These are phyloP conservation scores for Trypanosoma mega DNA, from an alignment of 208 protist genomes.

Conservation along the genomic window DNA sequence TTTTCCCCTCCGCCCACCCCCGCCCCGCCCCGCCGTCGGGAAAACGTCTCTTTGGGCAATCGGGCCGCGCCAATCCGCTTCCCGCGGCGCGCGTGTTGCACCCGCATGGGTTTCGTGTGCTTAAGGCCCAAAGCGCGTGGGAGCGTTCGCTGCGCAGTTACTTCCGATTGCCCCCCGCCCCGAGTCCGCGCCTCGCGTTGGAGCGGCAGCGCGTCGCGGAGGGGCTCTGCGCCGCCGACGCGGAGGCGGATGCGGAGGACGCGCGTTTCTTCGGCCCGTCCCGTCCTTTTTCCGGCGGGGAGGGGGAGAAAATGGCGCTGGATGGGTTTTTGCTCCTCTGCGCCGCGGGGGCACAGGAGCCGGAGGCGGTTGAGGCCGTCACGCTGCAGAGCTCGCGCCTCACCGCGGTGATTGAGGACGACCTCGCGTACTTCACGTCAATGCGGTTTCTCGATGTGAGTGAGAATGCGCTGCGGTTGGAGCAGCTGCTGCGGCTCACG, in stretches of 20 bases:
- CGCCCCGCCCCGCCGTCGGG: not conserved
- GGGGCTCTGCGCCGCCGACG: conserved; percentile 41
- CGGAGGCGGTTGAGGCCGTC: conserved; percentile 65
- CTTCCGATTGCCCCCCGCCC: conserved; percentile 83
- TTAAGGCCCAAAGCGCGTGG: conserved; percentile 66
- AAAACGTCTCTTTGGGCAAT: conserved; percentile 13
- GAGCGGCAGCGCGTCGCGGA: conserved; percentile 32
- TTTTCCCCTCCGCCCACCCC: not conserved
- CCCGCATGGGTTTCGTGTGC: conserved; percentile 84
- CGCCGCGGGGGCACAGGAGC: conserved; percentile 57
- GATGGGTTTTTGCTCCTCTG: conserved; percentile 84
- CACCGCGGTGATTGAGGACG: conserved; percentile 58
- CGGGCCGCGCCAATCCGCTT: conserved; percentile 3
- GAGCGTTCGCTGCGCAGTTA: conserved; percentile 84
- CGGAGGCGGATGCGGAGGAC: conserved; percentile 35
- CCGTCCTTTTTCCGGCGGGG: too few relatives aligned
- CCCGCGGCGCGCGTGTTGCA: conserved; percentile 51
- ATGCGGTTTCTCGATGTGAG: conserved; percentile 79
- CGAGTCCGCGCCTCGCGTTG: conserved; percentile 32
- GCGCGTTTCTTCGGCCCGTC: conserved; percentile 29
- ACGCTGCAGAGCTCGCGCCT: conserved; percentile 70
- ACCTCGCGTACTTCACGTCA: conserved; percentile 69
- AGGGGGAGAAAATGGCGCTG: conserved; percentile 42
- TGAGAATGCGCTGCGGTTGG: conserved; percentile 70
- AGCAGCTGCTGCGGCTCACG: conserved; percentile 60